Conservation (phyloP, 2,329 filamentous ascomycete species). For the Fusarium piperis region DNA sequence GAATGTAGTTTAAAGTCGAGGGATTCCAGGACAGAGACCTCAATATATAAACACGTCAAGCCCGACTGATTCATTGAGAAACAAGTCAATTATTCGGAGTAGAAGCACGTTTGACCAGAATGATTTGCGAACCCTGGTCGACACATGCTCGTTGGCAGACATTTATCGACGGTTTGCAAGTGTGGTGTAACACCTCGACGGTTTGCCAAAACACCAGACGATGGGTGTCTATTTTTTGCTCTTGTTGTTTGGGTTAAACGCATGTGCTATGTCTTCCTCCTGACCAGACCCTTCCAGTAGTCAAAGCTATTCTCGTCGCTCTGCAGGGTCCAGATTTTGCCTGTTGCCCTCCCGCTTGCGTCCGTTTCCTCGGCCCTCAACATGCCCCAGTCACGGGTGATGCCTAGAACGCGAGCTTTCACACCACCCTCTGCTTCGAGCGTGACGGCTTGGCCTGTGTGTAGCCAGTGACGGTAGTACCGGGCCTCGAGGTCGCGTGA, state of each 20-base stretch:
- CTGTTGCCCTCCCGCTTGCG: constrained; percentile 76
- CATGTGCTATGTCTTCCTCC: constrained; percentile 71
- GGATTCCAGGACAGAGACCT: neutral
- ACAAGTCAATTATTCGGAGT: neutral
- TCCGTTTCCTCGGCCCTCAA: constrained; percentile 85
- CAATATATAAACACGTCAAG: constrained; percentile 1
- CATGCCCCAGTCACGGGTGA: constrained; percentile 92
- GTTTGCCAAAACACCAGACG: neutral
- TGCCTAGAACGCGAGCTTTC: constrained; percentile 81
- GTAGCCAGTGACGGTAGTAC: constrained; percentile 89
- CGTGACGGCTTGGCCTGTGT: constrained; percentile 76
- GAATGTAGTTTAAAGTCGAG: neutral
- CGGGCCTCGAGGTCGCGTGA: constrained; percentile 74
- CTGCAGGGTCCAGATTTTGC: constrained; percentile 84
- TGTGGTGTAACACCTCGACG: neutral
- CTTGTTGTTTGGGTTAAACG: neutral
- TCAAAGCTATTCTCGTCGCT: constrained; percentile 99
- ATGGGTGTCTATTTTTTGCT: neutral
- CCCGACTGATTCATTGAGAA: constrained; percentile 15
- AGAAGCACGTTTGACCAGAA: neutral
- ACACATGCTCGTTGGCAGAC: neutral
- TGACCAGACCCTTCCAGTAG: constrained; percentile 90
- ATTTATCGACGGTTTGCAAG: neutral
- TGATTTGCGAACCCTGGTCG: neutral
- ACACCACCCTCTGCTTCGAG: constrained; percentile 83